Evolutionary conservation across 176 grass and related monocot genomes (phyloP).

Genomic region (Paspalum vaginatum): DNA sequence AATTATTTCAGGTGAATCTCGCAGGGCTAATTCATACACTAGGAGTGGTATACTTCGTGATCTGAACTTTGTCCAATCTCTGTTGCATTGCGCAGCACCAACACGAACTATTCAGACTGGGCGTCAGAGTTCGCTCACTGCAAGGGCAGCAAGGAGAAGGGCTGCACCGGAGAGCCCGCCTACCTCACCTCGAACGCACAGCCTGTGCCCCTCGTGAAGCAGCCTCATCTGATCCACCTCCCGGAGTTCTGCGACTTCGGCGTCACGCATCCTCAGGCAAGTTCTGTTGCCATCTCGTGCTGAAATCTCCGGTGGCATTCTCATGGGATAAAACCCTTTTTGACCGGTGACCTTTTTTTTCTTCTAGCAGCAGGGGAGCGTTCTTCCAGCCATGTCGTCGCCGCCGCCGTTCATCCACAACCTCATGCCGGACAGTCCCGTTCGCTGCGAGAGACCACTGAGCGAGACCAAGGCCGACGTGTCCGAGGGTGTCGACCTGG

Average conservation of each 20-base stretch:
- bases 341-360: background rate
- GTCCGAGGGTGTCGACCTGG: conserved; percentile 63
- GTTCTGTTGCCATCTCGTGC: conserved; percentile 15
- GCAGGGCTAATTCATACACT: background rate
- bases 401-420: conserved; percentile 49
- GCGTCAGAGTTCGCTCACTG: conserved; percentile 28
- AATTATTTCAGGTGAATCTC: conserved; percentile 47
- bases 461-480: conserved; percentile 35
- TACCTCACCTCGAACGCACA: conserved; percentile 57
- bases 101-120: conserved; percentile 45
- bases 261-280: conserved; percentile 50
- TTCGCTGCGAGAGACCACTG: conserved; percentile 43
- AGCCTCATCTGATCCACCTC: conserved; percentile 36
- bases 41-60: background rate
- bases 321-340: conserved; percentile 32
- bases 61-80: background rate
- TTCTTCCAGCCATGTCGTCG: conserved; percentile 15
- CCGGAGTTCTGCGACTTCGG: conserved; percentile 47
- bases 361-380: conserved; percentile 10
- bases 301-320: conserved; percentile 22
- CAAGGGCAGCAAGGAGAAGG: conserved; percentile 45
- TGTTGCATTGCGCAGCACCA: conserved; percentile 3
- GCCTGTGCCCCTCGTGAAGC: conserved; percentile 46
- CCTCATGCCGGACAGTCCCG: conserved; percentile 58
- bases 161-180: conserved; percentile 36